phyloP scores from a whole-genome alignment of 495 filamentous ascomycete species.

The Emericellopsis terricola region DNA sequence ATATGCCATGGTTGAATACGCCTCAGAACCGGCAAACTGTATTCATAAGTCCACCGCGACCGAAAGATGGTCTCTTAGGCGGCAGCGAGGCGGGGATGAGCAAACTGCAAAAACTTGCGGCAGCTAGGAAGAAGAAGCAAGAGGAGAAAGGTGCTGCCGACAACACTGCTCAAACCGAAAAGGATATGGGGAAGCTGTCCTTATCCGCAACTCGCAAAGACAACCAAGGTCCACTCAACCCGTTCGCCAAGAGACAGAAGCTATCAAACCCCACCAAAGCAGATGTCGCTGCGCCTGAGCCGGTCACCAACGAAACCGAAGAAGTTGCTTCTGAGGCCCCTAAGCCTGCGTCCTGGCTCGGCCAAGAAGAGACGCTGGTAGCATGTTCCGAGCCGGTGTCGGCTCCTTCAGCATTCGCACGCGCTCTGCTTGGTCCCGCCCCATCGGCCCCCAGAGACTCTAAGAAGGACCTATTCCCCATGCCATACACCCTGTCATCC shows the following conservation, averaged over 20 bases:
- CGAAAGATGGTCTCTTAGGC: conserved; percentile 52
- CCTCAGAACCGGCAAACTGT: conserved; percentile 51
- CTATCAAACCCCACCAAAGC: conserved; percentile 8
- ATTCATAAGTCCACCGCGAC: conserved; percentile 41
- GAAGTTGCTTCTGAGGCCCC: no score
- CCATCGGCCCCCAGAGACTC: conserved; percentile 12
- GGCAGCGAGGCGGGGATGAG: conserved; percentile 68
- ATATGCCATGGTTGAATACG: conserved; percentile 73
- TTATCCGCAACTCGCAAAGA: conserved; percentile 8
- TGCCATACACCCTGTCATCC: conserved; percentile 29
- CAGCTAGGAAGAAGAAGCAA: conserved; percentile 71
- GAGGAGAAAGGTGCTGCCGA: conserved; percentile 37
- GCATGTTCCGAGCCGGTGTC: no score
- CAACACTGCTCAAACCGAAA: conserved; percentile 12
- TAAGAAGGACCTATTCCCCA: conserved; percentile 24
- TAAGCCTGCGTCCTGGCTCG: no score
- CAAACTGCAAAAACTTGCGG: conserved; percentile 77
- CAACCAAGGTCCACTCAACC: conserved; percentile 5
- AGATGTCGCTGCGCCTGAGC: conserved; percentile 6
- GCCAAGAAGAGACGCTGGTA: no score
- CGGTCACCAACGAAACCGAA: no score
- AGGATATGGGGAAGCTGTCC: conserved; percentile 10
- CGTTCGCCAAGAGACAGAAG: conserved; percentile 14
- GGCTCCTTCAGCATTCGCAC: conserved; percentile 50
- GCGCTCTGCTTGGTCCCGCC: conserved; percentile 38